Evolutionary conservation across 805 yeast species (phyloP), one percentile per base, ranked within the genome.

Genomic region (Cyberlindnera galapagoensis): DNA sequence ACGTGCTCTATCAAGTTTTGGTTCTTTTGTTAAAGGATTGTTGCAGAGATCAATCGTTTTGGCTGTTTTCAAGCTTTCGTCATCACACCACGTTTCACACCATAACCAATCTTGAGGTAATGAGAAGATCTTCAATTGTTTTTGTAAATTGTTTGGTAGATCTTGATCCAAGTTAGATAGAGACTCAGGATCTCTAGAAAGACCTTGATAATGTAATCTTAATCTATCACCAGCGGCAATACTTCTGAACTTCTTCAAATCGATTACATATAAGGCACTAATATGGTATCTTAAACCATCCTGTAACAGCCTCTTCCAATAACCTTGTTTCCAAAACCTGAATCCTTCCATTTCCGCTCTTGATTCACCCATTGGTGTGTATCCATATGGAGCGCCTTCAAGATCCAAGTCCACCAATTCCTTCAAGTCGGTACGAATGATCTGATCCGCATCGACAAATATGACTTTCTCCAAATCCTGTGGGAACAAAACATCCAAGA

Each of bases 51-150:
- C 95, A 40, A 85, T 81, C 9, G 88, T 80, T 52, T 76, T 81
- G 3, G 95, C 95, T 0, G 60, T 59, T 33, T 52, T 53, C 36
- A 80, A 57, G 21, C 73, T 60, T 30, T 69, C 80, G 41, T 77
- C 83, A 19, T 76, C 66, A 54, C 95, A 83, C 95, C 95, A 85
- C 0, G 95, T 85, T 50, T 85, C 95, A 58, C 94, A 86, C 95
- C 95, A 86, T 23, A 84, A 60, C 94, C 94, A 85, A 27, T 83
- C 88, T 44, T 79, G 79, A 4, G 86, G 83, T 26, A 85, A 61
- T 7, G 92, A 78, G 47, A 63, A 71, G 13, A 86, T 86, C 30
- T 78, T 80, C 19, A 90, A 56, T 18, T 57, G 54, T 15, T 63
- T 47, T 56, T 92, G 97, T 45, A 88, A 45, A 50, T 84, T 83